Base-by-base conservation (phyloP, 31 red algal species). In the Porphyra umbilicalis region DNA sequence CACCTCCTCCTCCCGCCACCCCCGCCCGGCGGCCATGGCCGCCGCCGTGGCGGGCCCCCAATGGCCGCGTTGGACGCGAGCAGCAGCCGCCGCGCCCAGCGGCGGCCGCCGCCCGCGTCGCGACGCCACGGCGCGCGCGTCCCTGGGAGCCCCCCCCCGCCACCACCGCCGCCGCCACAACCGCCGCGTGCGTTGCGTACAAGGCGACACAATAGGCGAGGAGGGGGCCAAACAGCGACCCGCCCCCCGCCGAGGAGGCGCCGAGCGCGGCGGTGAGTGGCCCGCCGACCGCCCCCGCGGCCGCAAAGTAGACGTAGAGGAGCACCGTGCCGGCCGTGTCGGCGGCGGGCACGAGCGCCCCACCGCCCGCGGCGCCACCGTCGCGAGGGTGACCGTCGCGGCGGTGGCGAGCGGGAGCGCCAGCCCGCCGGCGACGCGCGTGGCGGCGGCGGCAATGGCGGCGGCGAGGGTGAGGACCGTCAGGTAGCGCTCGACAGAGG, bases 21-120 rank as follows among this genome's bases (percentile, higher is more conserved):
- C 36, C 8, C 81, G 82, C 6, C 38, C 79, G 2, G 25, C 85
- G 32, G 85, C 85, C 85, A 87, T 57, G 8, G 77, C 85, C 18
- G 85, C 57, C 34, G 85, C 85, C 35, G 85, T 87, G 1, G 35
- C 37, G 13, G 85, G 85, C 7, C 78, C 0, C 85, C 85, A 44
- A 87, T 82, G 78, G 67, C 81, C 25, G 85, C 85, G 37, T 81
- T 87, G 67, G 85, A 87, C 11, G 79, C 85, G 14, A 87, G 77
- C 71, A 87, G 20, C 35, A 82, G 9, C 35, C 81, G 38, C 11
- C 68, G 31, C 1, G 57, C 57, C 57, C 57, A 71, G 57, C 57
- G 57, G 25, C 30, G 25, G 57, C 57, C 57, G 13, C 57, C 57
- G 2, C 57, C 42, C 14, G 15, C 44, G 15, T 20, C 44, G 25